Base-by-base conservation (phyloP, 163 green algal species). In the Scenedesmus sp. region DNA sequence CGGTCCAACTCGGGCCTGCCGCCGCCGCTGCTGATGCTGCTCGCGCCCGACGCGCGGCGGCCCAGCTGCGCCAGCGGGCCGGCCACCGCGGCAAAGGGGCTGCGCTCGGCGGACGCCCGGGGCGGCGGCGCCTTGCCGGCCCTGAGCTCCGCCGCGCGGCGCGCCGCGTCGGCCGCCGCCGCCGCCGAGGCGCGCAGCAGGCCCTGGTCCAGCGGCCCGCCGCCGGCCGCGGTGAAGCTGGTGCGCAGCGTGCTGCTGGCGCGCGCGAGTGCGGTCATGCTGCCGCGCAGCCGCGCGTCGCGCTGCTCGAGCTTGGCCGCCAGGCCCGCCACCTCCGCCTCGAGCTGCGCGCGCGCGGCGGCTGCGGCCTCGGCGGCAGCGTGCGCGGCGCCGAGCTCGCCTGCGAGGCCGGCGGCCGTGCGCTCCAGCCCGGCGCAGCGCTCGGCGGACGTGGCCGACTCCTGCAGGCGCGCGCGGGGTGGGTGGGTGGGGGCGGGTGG, bases 141-240 rank as follows among this genome's bases (percentile, higher is more conserved):
- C 34, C n/a, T 66, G 5, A 77, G 44, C 31, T 64, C 14, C 53
- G 69, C 50, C 54, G 69, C 60, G n/a, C 58, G 60, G 51, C 51
- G 34, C 36, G 53, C 14, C 50, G 50, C 17, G 36, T 77, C 51
- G 28, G 51, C 50, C 33, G 33, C 34, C 18, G 53, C n/a, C 20
- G 51, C 34, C 29, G 34, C 3, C 9, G 51, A 67, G 22, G 50
- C 53, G 13, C 51, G 34, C 3, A 77, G 33, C 50, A 28, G 22
- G 4, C 1, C 22, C n/a, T 48, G 51, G 24, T 77, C 51, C 2
- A 58, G 13, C 3, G 18, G 26, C 15, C 51, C 14, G 29, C 69
- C 53, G 45, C 65, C 70, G 29, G 63, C 31, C 45, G 54, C 36
- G 24, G 15, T 78, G 42, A 78, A 33, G 34, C 70, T 78, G 13